phyloP scores from a whole-genome alignment of 169 alveolate species.

The Plasmodium vivax region DNA sequence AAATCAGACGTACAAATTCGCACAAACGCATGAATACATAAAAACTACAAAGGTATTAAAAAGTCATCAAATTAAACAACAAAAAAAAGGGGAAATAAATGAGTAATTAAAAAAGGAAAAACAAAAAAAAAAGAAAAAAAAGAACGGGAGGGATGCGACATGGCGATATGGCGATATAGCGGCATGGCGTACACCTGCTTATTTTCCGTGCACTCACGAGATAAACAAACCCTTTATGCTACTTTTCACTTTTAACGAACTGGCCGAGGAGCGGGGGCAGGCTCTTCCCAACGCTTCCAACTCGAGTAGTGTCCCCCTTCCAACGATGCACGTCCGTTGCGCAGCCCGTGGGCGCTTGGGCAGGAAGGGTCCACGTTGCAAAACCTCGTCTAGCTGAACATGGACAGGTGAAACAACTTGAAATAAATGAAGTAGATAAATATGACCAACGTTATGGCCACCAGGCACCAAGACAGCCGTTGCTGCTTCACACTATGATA shows the following conservation, averaged over 20 bases:
- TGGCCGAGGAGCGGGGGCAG: too few species aligned
- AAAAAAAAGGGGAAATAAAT: constrained; percentile 6
- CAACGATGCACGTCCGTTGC: neutral
- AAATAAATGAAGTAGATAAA: constrained; percentile 65
- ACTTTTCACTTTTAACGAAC: neutral
- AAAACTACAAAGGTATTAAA: constrained; percentile 28
- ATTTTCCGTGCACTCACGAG: neutral
- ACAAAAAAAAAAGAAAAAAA: neutral
- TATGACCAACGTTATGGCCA: constrained; percentile 23
- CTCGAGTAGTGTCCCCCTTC: neutral
- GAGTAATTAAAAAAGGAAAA: neutral
- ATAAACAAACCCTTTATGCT: neutral
- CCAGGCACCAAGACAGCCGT: constrained; percentile 56
- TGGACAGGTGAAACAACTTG: constrained; percentile 38
- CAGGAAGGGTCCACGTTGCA: neutral
- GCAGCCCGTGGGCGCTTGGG: neutral
- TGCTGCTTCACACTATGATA: constrained; percentile 64
- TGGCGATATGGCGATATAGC: neutral
- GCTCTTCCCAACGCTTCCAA: neutral
- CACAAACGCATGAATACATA: neutral
- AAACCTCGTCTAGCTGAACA: neutral
- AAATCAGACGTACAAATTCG: neutral
- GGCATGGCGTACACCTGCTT: neutral
- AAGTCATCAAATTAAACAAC: constrained; percentile 20
- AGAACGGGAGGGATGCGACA: neutral